Percentiles rank a stretch among this genome's conserved stretches.
Evolutionary conservation across 345 rosid species (phyloP).

Genomic region (Durio zibethinus): DNA sequence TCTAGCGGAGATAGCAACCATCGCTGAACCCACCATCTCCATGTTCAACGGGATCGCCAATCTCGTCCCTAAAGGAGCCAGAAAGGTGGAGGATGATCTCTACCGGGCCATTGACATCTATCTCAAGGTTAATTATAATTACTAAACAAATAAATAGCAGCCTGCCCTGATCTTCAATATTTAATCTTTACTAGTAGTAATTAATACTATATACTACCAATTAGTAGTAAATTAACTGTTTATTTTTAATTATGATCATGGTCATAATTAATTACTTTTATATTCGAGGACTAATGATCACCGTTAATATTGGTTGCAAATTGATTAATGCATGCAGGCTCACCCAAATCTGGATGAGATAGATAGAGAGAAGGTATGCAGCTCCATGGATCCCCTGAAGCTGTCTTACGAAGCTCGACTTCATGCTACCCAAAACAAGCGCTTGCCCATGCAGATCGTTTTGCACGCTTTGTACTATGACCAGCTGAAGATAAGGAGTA

Average conservation of each 20-base stretch:
- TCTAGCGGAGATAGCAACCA: slow-evolving; percentile 70
- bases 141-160: neutral
- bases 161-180: neutral
- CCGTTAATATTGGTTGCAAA: neutral
- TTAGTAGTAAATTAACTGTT: too few species aligned
- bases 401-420: slow-evolving; percentile 85
- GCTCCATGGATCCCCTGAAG: slow-evolving; percentile 84
- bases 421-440: slow-evolving; percentile 96
- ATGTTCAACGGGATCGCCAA: slow-evolving; percentile 84
- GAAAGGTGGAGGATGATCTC: slow-evolving; percentile 77
- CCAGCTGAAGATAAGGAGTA: slow-evolving; percentile 82
- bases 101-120: slow-evolving; percentile 86
- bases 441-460: slow-evolving; percentile 83
- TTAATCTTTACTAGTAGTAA: too few species aligned
- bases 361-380: slow-evolving; percentile 82
- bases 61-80: slow-evolving; percentile 64
- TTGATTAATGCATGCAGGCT: slow-evolving; percentile 26
- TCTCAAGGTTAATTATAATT: slow-evolving; percentile 50
- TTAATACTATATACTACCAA: too few species aligned
- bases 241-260: neutral
- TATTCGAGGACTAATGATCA: too few species aligned
- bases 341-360: slow-evolving; percentile 92
- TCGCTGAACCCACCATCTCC: slow-evolving; percentile 57
- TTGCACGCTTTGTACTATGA: slow-evolving; percentile 87
- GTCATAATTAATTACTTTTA: neutral